phyloP scores from a whole-genome alignment of 1,284 basidiomycete species.

The Anthracocystis setariae region DNA sequence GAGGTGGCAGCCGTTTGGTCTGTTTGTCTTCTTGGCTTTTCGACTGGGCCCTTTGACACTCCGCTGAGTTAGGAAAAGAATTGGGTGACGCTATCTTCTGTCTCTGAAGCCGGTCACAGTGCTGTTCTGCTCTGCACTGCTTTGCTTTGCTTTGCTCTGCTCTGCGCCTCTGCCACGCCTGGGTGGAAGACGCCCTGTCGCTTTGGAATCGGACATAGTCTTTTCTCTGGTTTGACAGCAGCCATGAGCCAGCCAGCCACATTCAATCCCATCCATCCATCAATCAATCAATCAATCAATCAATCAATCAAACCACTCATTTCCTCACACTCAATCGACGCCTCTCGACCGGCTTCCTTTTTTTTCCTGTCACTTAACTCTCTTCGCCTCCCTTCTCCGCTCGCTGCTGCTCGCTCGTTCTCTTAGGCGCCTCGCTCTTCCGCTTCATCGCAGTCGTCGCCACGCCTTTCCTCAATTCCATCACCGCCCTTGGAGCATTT shows the following conservation, averaged over 20 bases:
- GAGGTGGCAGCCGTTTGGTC: neutral
- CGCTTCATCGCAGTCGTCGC: slow-evolving; percentile 3
- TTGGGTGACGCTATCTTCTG: neutral
- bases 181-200: neutral
- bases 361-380: slow-evolving; percentile 2
- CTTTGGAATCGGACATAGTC: slow-evolving; percentile 1
- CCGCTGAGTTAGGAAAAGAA: neutral
- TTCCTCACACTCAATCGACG: neutral
- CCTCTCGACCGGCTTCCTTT: neutral
- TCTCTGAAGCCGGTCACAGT: too few species aligned
- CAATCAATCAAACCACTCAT: too few species aligned
- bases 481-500: slow-evolving; percentile 15
- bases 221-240: slow-evolving; percentile 1
- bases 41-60: slow-evolving; percentile 18
- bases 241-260: neutral
- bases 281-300: too few species aligned
- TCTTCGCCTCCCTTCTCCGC: slow-evolving; percentile 13
- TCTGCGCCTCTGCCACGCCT: neutral
- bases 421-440: neutral
- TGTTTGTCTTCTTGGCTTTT: slow-evolving; percentile 11
- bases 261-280: neutral
- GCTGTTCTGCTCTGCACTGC: neutral
- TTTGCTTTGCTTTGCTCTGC: too few species aligned
- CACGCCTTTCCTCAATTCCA: slow-evolving; percentile 3
- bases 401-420: neutral